Evolutionary conservation across 2,329 filamentous ascomycete species (phyloP), one percentile per base, ranked within the genome.

Genomic region (Dothideomycetes sp.): DNA sequence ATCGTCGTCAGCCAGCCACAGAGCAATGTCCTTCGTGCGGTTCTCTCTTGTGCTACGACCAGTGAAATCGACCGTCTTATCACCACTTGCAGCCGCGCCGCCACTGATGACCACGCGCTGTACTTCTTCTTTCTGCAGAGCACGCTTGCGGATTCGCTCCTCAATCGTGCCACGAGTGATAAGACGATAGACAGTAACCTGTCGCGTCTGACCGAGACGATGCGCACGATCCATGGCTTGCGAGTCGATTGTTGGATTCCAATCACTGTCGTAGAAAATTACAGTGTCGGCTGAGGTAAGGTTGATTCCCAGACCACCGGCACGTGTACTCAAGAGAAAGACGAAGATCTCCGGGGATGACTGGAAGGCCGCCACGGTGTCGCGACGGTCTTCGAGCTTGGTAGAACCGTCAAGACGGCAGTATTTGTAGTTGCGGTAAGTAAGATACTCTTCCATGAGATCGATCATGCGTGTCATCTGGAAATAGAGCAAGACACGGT

Each of bases 391-490:
- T 62, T 98, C 91, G 37, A 98, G 74, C 62, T 96, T 98, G 30
- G 91, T 98, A 13, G 87, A 94, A 58, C 91, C 91, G 55, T 98
- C 91, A 31, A 98, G 74, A 45, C 91, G 84, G 55, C 89, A 93
- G 66, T 95, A 98, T 64, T 94, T 95, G 79, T 94, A 96, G 66
- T 96, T 95, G 60, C 91, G 85, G 67, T 96, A 96, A 0, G 91
- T 96, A 45, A 98, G 71, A 54, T 96, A 98, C 64, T 98, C 91
- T 62, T 98, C 91, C 84, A 96, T 96, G 46, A 98, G 70, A 60
- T 98, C 89, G 57, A 98, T 96, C 91, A 98, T 98, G 57, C 85
- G 84, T 4, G 91, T 98, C 91, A 98, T 98, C 70, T 98, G 91
- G 84, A 98, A 98, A 72, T 98, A 98, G 15, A 98, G 70, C 40